phyloP scores from a whole-genome alignment of 2,329 filamentous ascomycete genomes.

The Xylaria sp. region DNA sequence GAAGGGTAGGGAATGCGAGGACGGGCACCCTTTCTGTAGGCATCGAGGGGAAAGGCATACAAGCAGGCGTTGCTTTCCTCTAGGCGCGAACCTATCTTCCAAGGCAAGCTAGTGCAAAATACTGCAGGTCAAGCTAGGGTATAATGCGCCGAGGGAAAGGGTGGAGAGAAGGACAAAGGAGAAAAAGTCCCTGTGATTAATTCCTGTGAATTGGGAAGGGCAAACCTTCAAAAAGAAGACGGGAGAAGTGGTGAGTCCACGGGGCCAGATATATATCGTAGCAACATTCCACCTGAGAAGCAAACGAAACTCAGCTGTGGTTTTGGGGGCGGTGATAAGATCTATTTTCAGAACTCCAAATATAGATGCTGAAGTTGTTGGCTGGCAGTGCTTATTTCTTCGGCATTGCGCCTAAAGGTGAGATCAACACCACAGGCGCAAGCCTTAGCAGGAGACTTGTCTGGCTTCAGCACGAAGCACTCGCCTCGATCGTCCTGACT shows the following conservation, averaged over 20 bases:
- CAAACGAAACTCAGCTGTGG: background rate
- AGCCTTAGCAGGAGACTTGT: background rate
- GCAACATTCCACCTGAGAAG: background rate
- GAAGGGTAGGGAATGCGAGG: background rate
- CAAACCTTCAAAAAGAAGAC: background rate
- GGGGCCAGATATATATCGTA: background rate
- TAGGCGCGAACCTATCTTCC: background rate
- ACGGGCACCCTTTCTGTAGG: background rate
- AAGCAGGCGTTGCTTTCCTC: too few species aligned
- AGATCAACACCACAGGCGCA: background rate
- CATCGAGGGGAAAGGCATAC: too few species aligned
- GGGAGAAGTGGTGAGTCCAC: background rate
- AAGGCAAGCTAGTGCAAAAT: too few species aligned
- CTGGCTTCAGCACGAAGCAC: too few species aligned
- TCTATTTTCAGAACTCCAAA: background rate
- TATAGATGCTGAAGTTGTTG: background rate
- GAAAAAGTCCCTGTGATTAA: too few species aligned
- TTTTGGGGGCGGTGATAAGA: background rate
- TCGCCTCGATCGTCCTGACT: too few species aligned
- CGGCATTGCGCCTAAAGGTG: background rate
- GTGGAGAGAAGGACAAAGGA: too few species aligned
- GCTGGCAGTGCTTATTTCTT: too few species aligned
- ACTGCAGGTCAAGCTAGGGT: too few species aligned
- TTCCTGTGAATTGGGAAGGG: background rate
- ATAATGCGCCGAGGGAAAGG: too few species aligned